Percentiles rank a stretch among this genome's conserved stretches.
Evolutionary conservation across 2,329 filamentous ascomycete species (phyloP).

Genomic region (Aspergillus versicolor): DNA sequence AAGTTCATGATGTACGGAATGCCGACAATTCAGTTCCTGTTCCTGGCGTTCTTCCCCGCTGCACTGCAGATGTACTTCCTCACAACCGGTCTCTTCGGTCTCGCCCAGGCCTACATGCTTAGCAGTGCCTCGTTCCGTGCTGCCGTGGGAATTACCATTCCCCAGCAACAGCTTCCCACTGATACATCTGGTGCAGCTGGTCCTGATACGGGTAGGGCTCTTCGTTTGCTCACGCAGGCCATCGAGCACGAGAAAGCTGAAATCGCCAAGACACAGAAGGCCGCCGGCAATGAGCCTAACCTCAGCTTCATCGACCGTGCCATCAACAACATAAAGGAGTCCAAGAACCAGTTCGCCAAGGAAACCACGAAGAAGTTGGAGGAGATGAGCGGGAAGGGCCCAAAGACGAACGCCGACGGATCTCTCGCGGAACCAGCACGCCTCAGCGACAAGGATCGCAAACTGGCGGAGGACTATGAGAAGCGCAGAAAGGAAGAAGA

Average conservation of each 20-base stretch:
- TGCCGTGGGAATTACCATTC: constrained; percentile 25
- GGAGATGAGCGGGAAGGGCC: constrained; percentile 23
- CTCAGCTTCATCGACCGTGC: constrained; percentile 37
- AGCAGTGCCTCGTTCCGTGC: constrained; percentile 34
- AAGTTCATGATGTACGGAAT: constrained; percentile 45
- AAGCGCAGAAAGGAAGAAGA: constrained; percentile 30
- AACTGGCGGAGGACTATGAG: constrained; percentile 31
- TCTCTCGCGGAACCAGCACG: constrained; percentile 19
- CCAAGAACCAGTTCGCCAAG: constrained; percentile 21
- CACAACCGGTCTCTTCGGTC: constrained; percentile 35
- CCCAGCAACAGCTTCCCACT: constrained; percentile 7
- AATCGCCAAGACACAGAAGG: constrained; percentile 7
- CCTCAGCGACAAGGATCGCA: constrained; percentile 33
- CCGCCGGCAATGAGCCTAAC: constrained; percentile 13
- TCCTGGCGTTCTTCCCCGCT: constrained; percentile 58
- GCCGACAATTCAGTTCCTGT: constrained; percentile 52
- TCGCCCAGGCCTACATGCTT: constrained; percentile 49
- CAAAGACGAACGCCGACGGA: constrained; percentile 23
- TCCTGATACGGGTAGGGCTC: constrained; percentile 7
- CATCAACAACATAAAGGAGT: constrained; percentile 32
- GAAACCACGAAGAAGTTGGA: constrained; percentile 22
- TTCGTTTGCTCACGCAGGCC: constrained; percentile 21
- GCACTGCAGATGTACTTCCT: constrained; percentile 65
- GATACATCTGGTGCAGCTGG: neutral
- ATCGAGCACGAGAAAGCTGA: constrained; percentile 16